Percentiles rank a stretch among this genome's conserved stretches.
These are phyloP conservation scores for Alternaria sp. DNA, from an alignment of 2,329 filamentous ascomycete species.

Conservation along the genomic window DNA sequence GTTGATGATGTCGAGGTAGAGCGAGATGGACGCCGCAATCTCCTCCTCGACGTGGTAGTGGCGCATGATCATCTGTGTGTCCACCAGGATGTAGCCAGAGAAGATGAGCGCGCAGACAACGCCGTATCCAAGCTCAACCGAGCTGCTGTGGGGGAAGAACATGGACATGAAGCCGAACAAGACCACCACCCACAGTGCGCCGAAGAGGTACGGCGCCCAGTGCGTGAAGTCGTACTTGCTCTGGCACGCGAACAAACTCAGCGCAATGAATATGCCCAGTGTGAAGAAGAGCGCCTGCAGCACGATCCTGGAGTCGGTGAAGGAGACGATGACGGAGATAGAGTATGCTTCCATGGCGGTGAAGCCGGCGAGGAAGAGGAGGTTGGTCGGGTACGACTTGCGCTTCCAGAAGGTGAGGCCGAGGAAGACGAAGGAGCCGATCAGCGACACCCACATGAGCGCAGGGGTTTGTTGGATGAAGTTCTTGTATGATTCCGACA, in stretches of 20 bases:
- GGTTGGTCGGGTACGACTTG: constrained; percentile 85
- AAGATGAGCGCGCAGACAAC: constrained; percentile 85
- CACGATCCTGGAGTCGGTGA: constrained; percentile 83
- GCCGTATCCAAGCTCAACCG: constrained; percentile 84
- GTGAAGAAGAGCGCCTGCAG: constrained; percentile 90
- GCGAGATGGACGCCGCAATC: constrained; percentile 90
- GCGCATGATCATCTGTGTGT: constrained; percentile 93
- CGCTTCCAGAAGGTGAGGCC: constrained; percentile 50
- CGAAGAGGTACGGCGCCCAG: constrained; percentile 96
- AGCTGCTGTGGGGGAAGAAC: constrained; percentile 86
- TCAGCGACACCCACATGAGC: constrained; percentile 84
- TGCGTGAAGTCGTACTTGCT: constrained; percentile 97
- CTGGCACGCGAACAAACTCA: constrained; percentile 89
- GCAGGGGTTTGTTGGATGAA: constrained; percentile 88
- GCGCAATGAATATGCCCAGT: constrained; percentile 66
- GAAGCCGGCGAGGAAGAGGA: constrained; percentile 89
- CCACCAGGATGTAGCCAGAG: constrained; percentile 91
- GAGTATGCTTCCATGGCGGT: constrained; percentile 92
- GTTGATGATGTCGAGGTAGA: constrained; percentile 97
- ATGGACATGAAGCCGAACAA: constrained; percentile 91
- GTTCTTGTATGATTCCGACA: constrained; percentile 74
- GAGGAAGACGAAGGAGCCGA: constrained; percentile 45
- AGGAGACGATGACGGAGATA: constrained; percentile 89
- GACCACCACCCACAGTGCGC: constrained; percentile 85
- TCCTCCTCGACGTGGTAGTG: constrained; percentile 98